phyloP scores from a whole-genome alignment of 2,329 filamentous ascomycete species.

The Pezicula radicicola region DNA sequence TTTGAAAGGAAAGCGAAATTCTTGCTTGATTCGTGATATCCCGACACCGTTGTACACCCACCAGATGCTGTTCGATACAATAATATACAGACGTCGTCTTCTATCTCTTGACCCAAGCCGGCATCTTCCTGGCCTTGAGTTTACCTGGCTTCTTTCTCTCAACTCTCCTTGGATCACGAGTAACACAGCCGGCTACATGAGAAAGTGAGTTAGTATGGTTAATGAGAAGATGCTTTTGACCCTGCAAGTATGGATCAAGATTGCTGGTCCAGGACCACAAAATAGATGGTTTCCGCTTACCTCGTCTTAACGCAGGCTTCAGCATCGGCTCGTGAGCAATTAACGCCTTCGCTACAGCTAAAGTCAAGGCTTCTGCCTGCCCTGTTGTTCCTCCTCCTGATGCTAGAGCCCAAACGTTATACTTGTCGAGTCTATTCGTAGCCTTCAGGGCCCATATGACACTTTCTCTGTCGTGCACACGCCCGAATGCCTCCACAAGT shows the following conservation, averaged over 20 bases:
- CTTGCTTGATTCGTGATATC: slow-evolving; percentile 3
- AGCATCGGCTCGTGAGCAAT: slow-evolving; percentile 88
- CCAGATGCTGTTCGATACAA: slow-evolving; percentile 17
- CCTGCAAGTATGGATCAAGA: no score
- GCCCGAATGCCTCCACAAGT: slow-evolving; percentile 77
- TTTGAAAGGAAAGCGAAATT: neutral
- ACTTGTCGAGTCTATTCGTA: slow-evolving; percentile 85
- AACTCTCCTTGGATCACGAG: slow-evolving; percentile 84
- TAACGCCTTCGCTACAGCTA: slow-evolving; percentile 85
- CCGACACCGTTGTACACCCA: slow-evolving; percentile 1
- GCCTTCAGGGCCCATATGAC: slow-evolving; percentile 86
- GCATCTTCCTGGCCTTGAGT: slow-evolving; percentile 96
- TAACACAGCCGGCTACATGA: slow-evolving; percentile 80
- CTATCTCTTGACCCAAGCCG: slow-evolving; percentile 85
- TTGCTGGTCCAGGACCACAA: neutral
- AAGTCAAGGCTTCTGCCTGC: slow-evolving; percentile 89
- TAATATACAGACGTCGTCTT: slow-evolving; percentile 23
- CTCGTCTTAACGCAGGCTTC: slow-evolving; percentile 83
- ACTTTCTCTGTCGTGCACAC: slow-evolving; percentile 91
- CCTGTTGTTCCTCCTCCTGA: slow-evolving; percentile 88
- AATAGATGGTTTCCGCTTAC: slow-evolving; percentile 51
- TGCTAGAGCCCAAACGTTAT: slow-evolving; percentile 89
- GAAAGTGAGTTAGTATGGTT: slow-evolving; percentile 27
- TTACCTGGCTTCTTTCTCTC: slow-evolving; percentile 98
- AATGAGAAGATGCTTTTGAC: slow-evolving; percentile 30